These are phyloP conservation scores for Luffa aegyptiaca DNA, from an alignment of 306 rosid genomes.

Conservation along the genomic window DNA sequence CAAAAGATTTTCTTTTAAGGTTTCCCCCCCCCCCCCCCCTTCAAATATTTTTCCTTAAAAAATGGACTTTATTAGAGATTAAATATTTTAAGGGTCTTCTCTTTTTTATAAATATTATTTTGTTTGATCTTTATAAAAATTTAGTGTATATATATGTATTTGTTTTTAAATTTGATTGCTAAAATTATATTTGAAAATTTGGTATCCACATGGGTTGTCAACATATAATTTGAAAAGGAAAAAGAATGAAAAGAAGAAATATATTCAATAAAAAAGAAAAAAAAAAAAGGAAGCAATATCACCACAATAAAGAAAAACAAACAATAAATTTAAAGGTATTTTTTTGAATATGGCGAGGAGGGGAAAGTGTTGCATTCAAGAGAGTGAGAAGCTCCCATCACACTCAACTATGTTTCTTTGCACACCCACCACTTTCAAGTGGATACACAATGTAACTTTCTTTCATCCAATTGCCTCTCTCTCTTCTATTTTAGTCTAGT, in stretches of 20 bases:
- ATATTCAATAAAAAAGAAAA: background rate
- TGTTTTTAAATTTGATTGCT: background rate
- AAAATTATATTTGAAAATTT: background rate
- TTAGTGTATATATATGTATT: background rate
- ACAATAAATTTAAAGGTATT: background rate
- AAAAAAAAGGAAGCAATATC: background rate
- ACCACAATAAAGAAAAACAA: background rate
- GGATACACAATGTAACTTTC: background rate
- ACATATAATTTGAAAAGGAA: background rate
- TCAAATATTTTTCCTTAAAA: background rate
- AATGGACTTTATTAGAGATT: background rate
- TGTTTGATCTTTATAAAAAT: background rate
- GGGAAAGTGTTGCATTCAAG: slow-evolving; percentile 6
- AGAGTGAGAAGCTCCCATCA: slow-evolving; percentile 3
- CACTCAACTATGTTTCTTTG: background rate
- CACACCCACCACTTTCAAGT: slow-evolving; percentile 4
- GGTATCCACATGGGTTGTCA: background rate
- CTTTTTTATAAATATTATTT: background rate
- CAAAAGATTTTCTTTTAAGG: background rate
- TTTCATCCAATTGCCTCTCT: background rate
- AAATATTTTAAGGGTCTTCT: background rate
- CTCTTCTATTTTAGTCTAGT: background rate
- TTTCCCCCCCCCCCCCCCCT: too few species aligned
- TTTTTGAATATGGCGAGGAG: background rate
- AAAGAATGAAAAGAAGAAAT: background rate